Conservation (phyloP, 2,329 filamentous ascomycete species). For the Nothophoma quercina region DNA sequence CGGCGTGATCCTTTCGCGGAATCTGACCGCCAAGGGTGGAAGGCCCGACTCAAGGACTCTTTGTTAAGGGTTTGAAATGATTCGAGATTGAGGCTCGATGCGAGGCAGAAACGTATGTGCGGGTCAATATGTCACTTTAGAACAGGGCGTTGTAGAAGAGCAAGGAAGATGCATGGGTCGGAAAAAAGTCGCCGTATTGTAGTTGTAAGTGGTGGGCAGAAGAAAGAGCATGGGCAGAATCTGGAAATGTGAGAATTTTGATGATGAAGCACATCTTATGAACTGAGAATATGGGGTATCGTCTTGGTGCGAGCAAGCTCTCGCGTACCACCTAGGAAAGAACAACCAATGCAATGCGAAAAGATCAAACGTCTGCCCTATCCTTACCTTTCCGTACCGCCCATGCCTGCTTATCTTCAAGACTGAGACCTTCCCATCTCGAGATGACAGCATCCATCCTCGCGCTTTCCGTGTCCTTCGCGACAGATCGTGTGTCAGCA, state of each 20-base stretch:
- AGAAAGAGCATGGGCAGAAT: too few relatives aligned
- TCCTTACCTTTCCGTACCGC: not conserved
- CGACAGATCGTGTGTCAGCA: constrained; percentile 31
- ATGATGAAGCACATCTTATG: not conserved
- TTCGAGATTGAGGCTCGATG: not conserved
- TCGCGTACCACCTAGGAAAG: not conserved
- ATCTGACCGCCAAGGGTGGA: not conserved
- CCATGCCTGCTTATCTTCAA: constrained; percentile 15
- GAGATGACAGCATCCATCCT: constrained; percentile 42
- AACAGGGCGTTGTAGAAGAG: not conserved
- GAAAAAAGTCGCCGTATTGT: not conserved
- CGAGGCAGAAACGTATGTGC: not conserved
- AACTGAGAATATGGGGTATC: constrained; percentile 10
- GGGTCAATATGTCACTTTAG: constrained; percentile 1
- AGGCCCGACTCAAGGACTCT: constrained; percentile 4
- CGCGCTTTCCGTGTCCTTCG: constrained; percentile 22
- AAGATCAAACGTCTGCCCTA: not conserved
- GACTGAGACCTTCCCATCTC: constrained; percentile 34
- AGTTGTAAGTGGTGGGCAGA: not conserved
- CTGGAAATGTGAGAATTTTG: not conserved
- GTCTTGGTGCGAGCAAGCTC: constrained; percentile 6
- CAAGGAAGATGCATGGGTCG: not conserved
- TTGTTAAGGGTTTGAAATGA: not conserved
- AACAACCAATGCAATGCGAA: not conserved
- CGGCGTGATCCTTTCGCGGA: too few relatives aligned